Evolutionary conservation across 805 yeast species (phyloP), one percentile per base, ranked within the genome.

Genomic region (Candida sphagnicola): DNA sequence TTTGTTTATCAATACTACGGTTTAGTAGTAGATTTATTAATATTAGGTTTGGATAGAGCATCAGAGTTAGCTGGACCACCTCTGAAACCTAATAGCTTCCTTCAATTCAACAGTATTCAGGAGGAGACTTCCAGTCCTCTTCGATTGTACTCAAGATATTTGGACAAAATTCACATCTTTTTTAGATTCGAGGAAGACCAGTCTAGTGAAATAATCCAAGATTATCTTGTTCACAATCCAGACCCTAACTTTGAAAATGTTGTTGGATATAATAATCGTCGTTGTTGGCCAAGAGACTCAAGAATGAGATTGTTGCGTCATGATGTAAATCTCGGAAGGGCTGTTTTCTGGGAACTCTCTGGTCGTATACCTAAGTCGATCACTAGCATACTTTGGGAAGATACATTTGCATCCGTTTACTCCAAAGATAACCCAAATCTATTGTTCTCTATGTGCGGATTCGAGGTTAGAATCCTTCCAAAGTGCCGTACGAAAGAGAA

Each of bases 241-340:
- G 96, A 90, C 63, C 96, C 96, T 0, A 87, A 90, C 54, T 86
- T 85, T 59, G 95, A 85, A 51, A 85, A 82, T 49, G 80, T 82
- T 5, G 78, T 85, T 25, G 95, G 95, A 0, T 91, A 89, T 59
- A 85, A 85, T 52, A 91, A 88, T 49, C 84, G 85, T 49, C 80
- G 80, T 36, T 89, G 97, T 55, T 93, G 99, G 99, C 96, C 99
- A 3, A 67, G 85, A 32, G 98, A 93, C 56, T 68, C 82, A 15
- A 75, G 97, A 42, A 93, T 93, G 98, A 77, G 88, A 47, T 62
- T 93, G 35, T 81, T 90, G 80, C 72, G 96, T 31, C 83, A 81
- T 42, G 99, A 93, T 62, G 97, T 91, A 4, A 85, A 88, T 48
- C 68, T 93, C 4, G 99, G 98, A 2, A 70, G 93, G 40, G 97